Percentiles rank a stretch among this genome's conserved stretches.
Conservation (phyloP, 345 rosid genomes). For the Gynandropsis gynandra region DNA sequence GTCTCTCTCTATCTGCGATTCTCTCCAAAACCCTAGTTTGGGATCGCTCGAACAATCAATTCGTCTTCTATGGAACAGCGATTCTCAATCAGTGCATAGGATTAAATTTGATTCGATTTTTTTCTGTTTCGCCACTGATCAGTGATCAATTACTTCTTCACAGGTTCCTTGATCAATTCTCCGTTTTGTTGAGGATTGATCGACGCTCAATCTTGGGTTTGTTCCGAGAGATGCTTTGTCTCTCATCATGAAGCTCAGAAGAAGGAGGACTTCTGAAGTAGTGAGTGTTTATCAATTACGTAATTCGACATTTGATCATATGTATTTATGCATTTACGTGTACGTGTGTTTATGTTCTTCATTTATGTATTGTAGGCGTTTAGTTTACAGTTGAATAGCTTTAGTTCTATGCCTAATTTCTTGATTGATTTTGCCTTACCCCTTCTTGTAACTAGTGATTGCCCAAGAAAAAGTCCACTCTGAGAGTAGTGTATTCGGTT, state of each 20-base stretch:
- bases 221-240: constrained; percentile 44
- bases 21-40: constrained; percentile 47
- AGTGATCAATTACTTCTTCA: neutral
- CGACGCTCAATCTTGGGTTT: constrained; percentile 24
- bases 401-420: neutral
- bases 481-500: neutral
- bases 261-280: constrained; percentile 76
- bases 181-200: constrained; percentile 41
- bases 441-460: constrained; percentile 1
- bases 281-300: constrained; percentile 36
- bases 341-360: neutral
- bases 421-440: constrained; percentile 2
- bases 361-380: neutral
- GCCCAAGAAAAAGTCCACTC: neutral
- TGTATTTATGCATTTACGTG: constrained; percentile 16
- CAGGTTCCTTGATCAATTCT: constrained; percentile 41
- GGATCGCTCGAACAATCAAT: constrained; percentile 19
- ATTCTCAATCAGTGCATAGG: constrained; percentile 20
- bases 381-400: neutral
- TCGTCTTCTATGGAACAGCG: constrained; percentile 5
- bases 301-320: constrained; percentile 12
- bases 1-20: constrained; percentile 35
- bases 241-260: constrained; percentile 65
- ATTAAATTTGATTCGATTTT: constrained; percentile 21
- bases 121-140: constrained; percentile 5